Conservation (phyloP, 1,284 basidiomycete genomes). For the Tremellales sp. region DNA sequence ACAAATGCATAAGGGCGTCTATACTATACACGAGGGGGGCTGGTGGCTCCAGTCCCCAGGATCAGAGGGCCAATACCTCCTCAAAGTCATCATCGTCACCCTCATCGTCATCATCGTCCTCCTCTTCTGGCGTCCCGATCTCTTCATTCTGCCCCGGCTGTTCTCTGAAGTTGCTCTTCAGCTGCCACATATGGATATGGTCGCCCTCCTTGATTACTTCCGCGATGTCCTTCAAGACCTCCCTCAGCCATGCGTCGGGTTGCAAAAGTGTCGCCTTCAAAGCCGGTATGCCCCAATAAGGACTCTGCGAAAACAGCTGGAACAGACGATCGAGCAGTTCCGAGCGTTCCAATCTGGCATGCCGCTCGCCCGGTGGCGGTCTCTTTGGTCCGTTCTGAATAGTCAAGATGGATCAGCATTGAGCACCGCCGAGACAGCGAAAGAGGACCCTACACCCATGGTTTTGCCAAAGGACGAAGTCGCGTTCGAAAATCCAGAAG, state of each 20-base stretch:
- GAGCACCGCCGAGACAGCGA: background rate
- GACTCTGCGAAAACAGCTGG: conserved; percentile 67
- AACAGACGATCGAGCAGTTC: conserved; percentile 86
- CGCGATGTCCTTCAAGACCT: conserved; percentile 77
- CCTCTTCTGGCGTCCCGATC: conserved; percentile 3
- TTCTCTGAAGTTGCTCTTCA: conserved; percentile 33
- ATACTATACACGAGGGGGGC: too few species aligned
- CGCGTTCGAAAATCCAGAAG: conserved; percentile 35
- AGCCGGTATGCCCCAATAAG: conserved; percentile 77
- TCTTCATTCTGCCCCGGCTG: background rate
- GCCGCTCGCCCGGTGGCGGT: conserved; percentile 62
- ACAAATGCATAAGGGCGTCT: background rate
- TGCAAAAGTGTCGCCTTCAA: conserved; percentile 80
- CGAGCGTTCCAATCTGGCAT: conserved; percentile 82
- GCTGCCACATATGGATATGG: conserved; percentile 51
- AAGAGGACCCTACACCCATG: conserved; percentile 32
- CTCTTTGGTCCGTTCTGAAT: conserved; percentile 6
- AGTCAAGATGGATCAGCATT: conserved; percentile 2
- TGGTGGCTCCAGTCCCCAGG: too few species aligned
- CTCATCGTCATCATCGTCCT: conserved; percentile 18
- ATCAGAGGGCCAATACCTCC: conserved; percentile 10
- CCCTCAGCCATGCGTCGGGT: conserved; percentile 85
- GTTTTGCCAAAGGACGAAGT: conserved; percentile 33
- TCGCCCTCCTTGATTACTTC: conserved; percentile 71
- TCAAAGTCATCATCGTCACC: conserved; percentile 19